These are phyloP conservation scores for Aspergillus neotritici DNA, from an alignment of 2,329 filamentous ascomycete genomes.

Conservation along the genomic window DNA sequence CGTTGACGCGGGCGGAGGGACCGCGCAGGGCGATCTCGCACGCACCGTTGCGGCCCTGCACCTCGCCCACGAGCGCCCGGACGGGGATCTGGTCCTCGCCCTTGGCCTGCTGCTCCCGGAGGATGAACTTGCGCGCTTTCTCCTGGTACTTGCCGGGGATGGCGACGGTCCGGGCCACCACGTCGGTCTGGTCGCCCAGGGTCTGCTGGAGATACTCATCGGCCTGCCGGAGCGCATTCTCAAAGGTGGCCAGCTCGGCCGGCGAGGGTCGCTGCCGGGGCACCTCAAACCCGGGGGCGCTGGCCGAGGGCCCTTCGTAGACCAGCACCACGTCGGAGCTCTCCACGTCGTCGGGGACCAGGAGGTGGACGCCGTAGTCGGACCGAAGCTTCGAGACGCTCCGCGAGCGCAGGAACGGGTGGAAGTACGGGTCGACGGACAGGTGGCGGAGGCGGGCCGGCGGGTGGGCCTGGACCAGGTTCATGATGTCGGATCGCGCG, in stretches of 20 bases:
- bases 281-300: constrained; percentile 48
- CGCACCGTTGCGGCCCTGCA: constrained; percentile 19
- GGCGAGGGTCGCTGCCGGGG: constrained; percentile 52
- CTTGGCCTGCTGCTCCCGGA: constrained; percentile 50
- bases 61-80: constrained; percentile 48
- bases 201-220: constrained; percentile 51
- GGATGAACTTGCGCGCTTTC: constrained; percentile 57
- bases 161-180: constrained; percentile 50
- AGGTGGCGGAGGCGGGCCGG: constrained; percentile 41
- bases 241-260: constrained; percentile 52
- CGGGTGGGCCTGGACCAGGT: constrained; percentile 45
- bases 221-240: constrained; percentile 54
- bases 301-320: constrained; percentile 42
- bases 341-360: constrained; percentile 44
- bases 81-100: constrained; percentile 50
- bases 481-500: constrained; percentile 46
- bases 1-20: constrained; percentile 65
- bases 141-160: constrained; percentile 58
- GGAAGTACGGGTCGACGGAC: constrained; percentile 46
- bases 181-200: constrained; percentile 51
- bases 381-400: constrained; percentile 35
- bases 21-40: constrained; percentile 67
- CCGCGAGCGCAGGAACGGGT: constrained; percentile 41
- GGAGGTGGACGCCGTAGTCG: constrained; percentile 44
- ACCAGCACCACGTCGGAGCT: constrained; percentile 44